Base-by-base conservation (phyloP, 176 grass and related monocot species). In the Oryza rufipogon region DNA sequence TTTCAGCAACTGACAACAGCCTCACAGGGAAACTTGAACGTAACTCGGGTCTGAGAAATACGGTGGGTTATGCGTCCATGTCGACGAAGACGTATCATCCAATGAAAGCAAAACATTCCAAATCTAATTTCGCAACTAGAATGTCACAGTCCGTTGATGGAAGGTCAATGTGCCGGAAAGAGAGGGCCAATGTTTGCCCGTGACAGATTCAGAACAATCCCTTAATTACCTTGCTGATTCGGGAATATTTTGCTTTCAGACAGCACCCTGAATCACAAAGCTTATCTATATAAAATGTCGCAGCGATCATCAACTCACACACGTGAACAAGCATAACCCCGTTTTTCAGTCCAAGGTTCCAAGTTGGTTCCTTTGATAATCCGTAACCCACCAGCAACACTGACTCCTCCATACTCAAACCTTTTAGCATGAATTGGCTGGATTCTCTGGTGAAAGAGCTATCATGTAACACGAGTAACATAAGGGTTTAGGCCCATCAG, bases 71-170 rank as follows among this genome's bases (percentile, higher is more conserved):
- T 39, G 20, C 61, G 76, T 89, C 38, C 10, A 9, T 39, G 76
- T 80, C 63, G 28, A 84, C 65, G 56, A 15, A 47, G 79, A 77
- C 65, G 30, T 51, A 42, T 17, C 28, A 11, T 45, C 23, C 63
- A 41, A 75, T 66, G 39, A 6, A 19, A 80, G 70, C 66, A 84
- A 63, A 63, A 46, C 61, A 30, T 74, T 81, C 63, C 14, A 80
- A 75, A 89, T 85, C 70, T 30, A 41, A 48, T 70, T 84, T 63
- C 20, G 81, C 61, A 63, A 41, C 76, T 64, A 2, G 20, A 60
- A 26, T 28, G 42, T 33, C 66, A 20, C n/a, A 12, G 11, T 46
- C 26, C 19, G 8, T 51, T 52, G 3, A 45, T 75, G 49, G 3
- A 45, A 68, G 36, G 39, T 71, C 42, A 41, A 28, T 20, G 30